phyloP scores from a whole-genome alignment of 2,329 filamentous ascomycete genomes.

The Furcasterigmium furcatum region DNA sequence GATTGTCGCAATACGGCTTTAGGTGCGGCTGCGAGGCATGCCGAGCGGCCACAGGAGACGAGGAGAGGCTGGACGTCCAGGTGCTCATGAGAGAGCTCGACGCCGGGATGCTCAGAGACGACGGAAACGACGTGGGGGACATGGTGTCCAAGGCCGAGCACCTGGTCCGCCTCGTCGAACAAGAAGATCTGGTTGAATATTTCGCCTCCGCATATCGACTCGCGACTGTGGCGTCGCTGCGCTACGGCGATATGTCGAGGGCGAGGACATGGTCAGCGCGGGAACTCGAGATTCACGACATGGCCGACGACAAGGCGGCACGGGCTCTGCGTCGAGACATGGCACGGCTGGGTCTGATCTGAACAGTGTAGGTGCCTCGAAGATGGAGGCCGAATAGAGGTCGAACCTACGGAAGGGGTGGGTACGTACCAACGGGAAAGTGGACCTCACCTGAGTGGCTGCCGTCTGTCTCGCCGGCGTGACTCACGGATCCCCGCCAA shows the following conservation, averaged over 20 bases:
- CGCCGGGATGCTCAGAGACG: slow-evolving; percentile 19
- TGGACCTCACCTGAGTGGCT: no score
- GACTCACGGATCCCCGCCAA: no score
- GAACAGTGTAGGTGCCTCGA: no score
- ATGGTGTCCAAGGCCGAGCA: slow-evolving; percentile 11
- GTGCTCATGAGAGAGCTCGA: slow-evolving; percentile 27
- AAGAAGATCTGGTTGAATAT: slow-evolving; percentile 19
- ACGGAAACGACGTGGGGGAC: slow-evolving; percentile 3
- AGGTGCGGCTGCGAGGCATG: slow-evolving; percentile 29
- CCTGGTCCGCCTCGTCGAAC: slow-evolving; percentile 16
- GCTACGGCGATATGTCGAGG: slow-evolving; percentile 5
- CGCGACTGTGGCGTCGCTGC: slow-evolving; percentile 13
- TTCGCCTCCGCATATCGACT: slow-evolving; percentile 16
- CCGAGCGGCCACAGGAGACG: slow-evolving; percentile 20
- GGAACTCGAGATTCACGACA: slow-evolving; percentile 14
- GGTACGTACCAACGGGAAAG: no score
- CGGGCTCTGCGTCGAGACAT: neutral
- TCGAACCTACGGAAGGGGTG: no score
- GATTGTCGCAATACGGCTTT: slow-evolving; percentile 23
- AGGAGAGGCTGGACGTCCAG: slow-evolving; percentile 23
- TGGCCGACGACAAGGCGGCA: slow-evolving; percentile 10
- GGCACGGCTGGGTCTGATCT: no score
- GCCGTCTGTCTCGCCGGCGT: no score
- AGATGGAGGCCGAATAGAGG: no score
- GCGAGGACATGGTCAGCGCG: slow-evolving; percentile 17